phyloP scores from a whole-genome alignment of 805 yeast species.

The Nakazawaea ernobii region DNA sequence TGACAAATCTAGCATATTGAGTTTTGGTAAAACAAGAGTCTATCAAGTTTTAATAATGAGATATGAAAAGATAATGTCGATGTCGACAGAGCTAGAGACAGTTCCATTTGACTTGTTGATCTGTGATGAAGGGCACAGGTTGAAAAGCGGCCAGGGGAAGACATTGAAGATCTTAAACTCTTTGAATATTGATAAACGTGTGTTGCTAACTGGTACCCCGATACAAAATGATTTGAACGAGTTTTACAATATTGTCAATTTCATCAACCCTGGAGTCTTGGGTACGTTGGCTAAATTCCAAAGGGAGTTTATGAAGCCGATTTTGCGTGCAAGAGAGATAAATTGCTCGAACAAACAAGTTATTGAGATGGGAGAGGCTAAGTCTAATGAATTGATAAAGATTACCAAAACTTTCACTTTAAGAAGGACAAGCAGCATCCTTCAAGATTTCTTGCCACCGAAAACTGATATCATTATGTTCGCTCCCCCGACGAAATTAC shows the following conservation, averaged over 20 bases:
- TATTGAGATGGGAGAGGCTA: conserved; percentile 51
- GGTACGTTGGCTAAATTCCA: conserved; percentile 59
- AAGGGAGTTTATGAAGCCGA: conserved; percentile 62
- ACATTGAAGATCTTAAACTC: conserved; percentile 56
- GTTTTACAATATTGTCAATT: conserved; percentile 74
- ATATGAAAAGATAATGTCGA: conserved; percentile 69
- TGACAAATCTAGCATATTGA: conserved; percentile 51
- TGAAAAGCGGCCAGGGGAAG: conserved; percentile 72
- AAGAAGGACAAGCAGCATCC: conserved; percentile 61
- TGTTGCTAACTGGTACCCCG: conserved; percentile 84
- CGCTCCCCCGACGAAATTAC: conserved; percentile 67
- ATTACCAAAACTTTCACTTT: conserved; percentile 64
- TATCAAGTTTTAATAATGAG: conserved; percentile 83
- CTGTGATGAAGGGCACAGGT: conserved; percentile 94
- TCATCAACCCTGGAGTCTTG: conserved; percentile 77
- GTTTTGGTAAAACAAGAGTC: conserved; percentile 61
- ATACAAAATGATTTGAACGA: conserved; percentile 89
- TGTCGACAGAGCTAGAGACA: conserved; percentile 42
- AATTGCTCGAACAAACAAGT: conserved; percentile 46
- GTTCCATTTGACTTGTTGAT: conserved; percentile 62
- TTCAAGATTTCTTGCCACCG: conserved; percentile 56
- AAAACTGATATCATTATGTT: conserved; percentile 73
- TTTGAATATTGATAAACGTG: conserved; percentile 48
- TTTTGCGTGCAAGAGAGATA: conserved; percentile 62
- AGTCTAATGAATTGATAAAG: conserved; percentile 56